These are phyloP conservation scores for Trichoderma brevicompactum DNA, from an alignment of 2,329 filamentous ascomycete species.

Conservation along the genomic window DNA sequence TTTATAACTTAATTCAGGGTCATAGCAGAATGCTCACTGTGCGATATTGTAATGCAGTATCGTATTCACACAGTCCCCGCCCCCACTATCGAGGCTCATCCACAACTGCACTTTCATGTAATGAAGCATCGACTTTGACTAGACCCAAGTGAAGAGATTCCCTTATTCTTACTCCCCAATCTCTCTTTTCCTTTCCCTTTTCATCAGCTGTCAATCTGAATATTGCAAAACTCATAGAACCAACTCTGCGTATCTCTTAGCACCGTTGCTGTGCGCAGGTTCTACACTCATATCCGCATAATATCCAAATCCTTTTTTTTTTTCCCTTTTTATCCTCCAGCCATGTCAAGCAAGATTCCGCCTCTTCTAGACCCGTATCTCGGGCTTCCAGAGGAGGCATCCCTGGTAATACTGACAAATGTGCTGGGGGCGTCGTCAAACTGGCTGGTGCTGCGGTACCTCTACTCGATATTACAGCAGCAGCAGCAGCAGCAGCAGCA, in stretches of 20 bases:
- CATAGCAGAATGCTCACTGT: not conserved
- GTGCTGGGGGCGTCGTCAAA: constrained; percentile 68
- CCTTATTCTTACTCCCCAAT: too few relatives aligned
- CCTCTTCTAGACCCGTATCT: constrained; percentile 68
- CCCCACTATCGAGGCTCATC: constrained; percentile 25
- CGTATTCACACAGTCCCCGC: constrained; percentile 29
- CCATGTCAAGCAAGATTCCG: constrained; percentile 60
- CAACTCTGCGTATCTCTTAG: not conserved
- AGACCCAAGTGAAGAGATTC: too few relatives aligned
- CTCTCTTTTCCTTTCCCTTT: too few relatives aligned
- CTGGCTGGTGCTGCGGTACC: constrained; percentile 65
- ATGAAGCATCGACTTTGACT: too few relatives aligned
- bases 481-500: too few relatives aligned
- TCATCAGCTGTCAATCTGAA: too few relatives aligned
- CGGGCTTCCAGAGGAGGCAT: constrained; percentile 58
- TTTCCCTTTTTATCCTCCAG: not conserved
- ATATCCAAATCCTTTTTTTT: not conserved
- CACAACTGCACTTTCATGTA: too few relatives aligned
- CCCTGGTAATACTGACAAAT: constrained; percentile 69
- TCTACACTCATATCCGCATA: not conserved
- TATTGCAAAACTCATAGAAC: not conserved
- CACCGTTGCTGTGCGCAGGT: too few relatives aligned
- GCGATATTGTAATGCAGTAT: not conserved
- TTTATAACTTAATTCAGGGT: too few relatives aligned
- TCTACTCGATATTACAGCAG: constrained; percentile 55